Conservation (phyloP, 768 basidiomycete genomes). For the Trichaptum fuscoviolaceum region DNA sequence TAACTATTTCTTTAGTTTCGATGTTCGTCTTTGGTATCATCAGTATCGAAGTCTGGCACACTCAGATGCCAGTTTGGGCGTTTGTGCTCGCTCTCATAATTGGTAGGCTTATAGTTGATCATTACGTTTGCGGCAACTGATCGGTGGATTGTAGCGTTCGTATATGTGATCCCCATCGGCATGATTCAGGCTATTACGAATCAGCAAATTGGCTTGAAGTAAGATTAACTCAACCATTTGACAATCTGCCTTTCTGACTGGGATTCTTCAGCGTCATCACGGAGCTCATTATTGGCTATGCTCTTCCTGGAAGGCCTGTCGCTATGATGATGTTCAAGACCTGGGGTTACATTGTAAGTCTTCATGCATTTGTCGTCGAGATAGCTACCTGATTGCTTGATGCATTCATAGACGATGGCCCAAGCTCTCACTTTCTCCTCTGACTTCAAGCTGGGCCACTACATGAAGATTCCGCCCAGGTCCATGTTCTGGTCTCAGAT, state of each 20-base stretch:
- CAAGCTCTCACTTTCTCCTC: constrained; percentile 64
- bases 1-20: constrained; percentile 32
- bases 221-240: constrained; percentile 23
- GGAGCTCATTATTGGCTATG: constrained; percentile 65
- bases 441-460: constrained; percentile 76
- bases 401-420: constrained; percentile 22
- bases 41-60: constrained; percentile 58
- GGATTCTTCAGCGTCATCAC: constrained; percentile 52
- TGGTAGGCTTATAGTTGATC: constrained; percentile 10
- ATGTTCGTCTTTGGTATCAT: constrained; percentile 60
- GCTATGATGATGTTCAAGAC: constrained; percentile 80
- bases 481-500: constrained; percentile 55
- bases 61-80: constrained; percentile 65
- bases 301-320: constrained; percentile 57
- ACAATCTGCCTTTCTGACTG: constrained; percentile 10
- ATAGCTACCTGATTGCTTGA: constrained; percentile 18
- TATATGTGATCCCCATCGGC: constrained; percentile 74
- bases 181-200: constrained; percentile 83
- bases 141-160: constrained; percentile 26
- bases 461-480: constrained; percentile 62
- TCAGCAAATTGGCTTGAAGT: constrained; percentile 60
- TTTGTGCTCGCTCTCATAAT: constrained; percentile 47
- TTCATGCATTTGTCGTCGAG: neutral
- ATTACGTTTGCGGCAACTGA: neutral
- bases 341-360: constrained; percentile 47